Evolutionary conservation across 2,329 filamentous ascomycete genomes (phyloP).

Genomic region (Sporothrix luriei): DNA sequence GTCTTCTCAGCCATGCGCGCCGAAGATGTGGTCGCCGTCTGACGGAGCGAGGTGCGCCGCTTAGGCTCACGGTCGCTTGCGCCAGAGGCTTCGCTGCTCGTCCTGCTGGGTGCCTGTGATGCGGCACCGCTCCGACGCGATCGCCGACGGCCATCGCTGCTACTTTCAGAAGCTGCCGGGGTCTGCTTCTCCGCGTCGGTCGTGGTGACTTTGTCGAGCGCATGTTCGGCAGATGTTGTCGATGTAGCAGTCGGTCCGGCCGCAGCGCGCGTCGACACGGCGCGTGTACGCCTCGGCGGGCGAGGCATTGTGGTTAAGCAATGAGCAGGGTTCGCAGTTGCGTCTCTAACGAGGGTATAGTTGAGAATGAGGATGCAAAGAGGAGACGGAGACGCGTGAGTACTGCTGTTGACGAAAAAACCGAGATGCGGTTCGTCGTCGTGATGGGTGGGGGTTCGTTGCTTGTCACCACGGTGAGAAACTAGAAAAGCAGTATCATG

Average conservation of each 20-base stretch:
- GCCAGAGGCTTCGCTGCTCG: constrained; percentile 43
- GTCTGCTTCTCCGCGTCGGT: constrained; percentile 37
- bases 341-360: not conserved
- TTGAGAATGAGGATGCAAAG: not conserved
- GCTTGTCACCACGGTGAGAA: constrained; percentile 16
- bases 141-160: constrained; percentile 32
- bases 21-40: constrained; percentile 31
- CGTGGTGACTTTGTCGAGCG: constrained; percentile 17
- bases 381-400: not conserved
- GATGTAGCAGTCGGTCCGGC: not conserved
- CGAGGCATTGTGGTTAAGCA: constrained; percentile 34
- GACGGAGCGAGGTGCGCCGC: constrained; percentile 36
- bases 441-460: not conserved
- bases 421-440: not conserved
- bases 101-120: constrained; percentile 28
- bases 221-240: not conserved
- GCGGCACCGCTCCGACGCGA: constrained; percentile 32
- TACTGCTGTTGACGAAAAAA: constrained; percentile 19
- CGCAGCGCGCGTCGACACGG: constrained; percentile 29
- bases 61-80: constrained; percentile 44
- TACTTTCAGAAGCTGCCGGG: constrained; percentile 42
- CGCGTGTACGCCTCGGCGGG: constrained; percentile 35
- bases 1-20: constrained; percentile 20
- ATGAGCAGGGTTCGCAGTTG: not conserved
- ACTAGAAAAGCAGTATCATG: not conserved